Evolutionary conservation across 345 rosid genomes (phyloP).

Genomic region (Lumnitzera racemosa): DNA sequence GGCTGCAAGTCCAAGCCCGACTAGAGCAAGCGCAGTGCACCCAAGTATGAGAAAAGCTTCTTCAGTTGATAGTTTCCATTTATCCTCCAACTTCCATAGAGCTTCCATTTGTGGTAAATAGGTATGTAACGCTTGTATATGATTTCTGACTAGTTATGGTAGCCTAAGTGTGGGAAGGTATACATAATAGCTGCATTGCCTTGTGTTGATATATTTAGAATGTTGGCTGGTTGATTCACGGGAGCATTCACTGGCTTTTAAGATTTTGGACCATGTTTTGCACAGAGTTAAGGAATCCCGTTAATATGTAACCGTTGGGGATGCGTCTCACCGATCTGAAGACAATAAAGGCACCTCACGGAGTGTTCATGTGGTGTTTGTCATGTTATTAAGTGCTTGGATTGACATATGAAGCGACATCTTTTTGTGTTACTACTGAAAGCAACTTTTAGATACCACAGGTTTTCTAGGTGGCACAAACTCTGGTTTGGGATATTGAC

Average conservation of each 20-base stretch:
- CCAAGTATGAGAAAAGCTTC: conserved; percentile 41
- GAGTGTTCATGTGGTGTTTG: not conserved
- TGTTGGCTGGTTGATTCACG: conserved; percentile 7
- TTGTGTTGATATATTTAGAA: not conserved
- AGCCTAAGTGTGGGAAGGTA: no score
- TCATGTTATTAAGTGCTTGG: not conserved
- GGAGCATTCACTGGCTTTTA: conserved; percentile 6
- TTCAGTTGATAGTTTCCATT: conserved; percentile 49
- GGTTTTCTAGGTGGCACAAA: no score
- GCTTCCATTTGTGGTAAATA: conserved; percentile 45
- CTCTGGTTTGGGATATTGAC: no score
- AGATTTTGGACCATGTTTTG: not conserved
- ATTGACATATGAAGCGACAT: no score
- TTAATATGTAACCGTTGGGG: no score
- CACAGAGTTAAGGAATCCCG: no score
- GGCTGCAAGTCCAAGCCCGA: conserved; percentile 36
- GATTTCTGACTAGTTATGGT: no score
- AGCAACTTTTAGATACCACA: no score
- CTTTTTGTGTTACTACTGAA: no score
- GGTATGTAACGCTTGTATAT: not conserved
- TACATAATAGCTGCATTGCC: no score
- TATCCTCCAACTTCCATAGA: conserved; percentile 57
- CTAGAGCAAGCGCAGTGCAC: conserved; percentile 30
- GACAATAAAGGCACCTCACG: conserved; percentile 5
- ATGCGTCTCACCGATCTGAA: conserved; percentile 4